Base-by-base conservation (phyloP, 768 basidiomycete species). In the Lanmaoa rubissima region DNA sequence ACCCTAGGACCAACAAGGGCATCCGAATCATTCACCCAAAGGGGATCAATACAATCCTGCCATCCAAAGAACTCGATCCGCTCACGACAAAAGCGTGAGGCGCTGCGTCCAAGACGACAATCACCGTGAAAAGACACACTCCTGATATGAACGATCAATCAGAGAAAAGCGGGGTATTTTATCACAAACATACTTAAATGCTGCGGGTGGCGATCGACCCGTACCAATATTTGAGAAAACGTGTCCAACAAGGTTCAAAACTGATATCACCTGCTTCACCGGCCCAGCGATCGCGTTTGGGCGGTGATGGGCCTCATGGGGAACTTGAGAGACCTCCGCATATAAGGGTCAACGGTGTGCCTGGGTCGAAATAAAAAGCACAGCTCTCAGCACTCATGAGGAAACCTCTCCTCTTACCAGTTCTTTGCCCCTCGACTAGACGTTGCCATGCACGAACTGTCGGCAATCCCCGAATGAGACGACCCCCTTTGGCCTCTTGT, bases 211-310 rank as follows among this genome's bases (percentile, higher is more conserved):
- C 41, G 13, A 58, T 48, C 11, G 44, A 51, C 55, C 49, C 47
- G 28, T 56, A 46, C 43, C 61, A 36, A 50, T 24, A 24, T 24
- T 24, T 41, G 49, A 48, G 55, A 48, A 49, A 59, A 57, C 52
- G 63, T 55, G 64, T 54, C 58, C 46, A 40, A 52, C 40, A 57
- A 61, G 51, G 64, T 60, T 63, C 63, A 36, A 51, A 47, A 48
- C 43, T 10, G 47, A 42, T 48, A 38, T 46, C n/a, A 21, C 31
- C 45, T 36, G 8, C 42, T 21, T 31, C 31, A 42, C 28, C 9
- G 14, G 16, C 61, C 57, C 38, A 66, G 44, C 54, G 24, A 48
- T 32, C 64, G 35, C 26, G 48, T 57, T 67, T 56, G 53, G 59
- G 66, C 28, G 46, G 54, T 19, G 11, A 34, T 4, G 28, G 28